Conservation (phyloP, 805 yeast species). For the Saturnispora mendoncae region DNA sequence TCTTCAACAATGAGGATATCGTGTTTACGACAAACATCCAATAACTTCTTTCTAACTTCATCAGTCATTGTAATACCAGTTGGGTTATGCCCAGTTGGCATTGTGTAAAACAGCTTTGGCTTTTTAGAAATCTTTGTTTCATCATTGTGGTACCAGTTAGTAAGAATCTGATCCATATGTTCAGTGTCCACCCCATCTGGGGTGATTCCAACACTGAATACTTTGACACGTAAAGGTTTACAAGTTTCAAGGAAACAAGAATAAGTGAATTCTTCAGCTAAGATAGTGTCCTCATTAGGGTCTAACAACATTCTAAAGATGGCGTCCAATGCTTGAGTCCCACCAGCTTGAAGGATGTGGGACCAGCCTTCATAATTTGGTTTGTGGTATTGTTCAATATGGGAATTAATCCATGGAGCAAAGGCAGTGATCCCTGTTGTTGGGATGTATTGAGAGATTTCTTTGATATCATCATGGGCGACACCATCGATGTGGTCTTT, state of each 20-base stretch:
- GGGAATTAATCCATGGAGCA: constrained; percentile 33
- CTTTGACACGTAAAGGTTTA: constrained; percentile 56
- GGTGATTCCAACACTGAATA: constrained; percentile 73
- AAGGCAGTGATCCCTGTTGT: constrained; percentile 41
- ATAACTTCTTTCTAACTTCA: constrained; percentile 49
- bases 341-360: constrained; percentile 63
- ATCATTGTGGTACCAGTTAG: constrained; percentile 55
- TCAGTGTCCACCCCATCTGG: constrained; percentile 70
- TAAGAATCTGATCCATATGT: constrained; percentile 50
- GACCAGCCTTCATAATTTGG: constrained; percentile 59
- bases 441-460: constrained; percentile 43
- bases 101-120: constrained; percentile 58
- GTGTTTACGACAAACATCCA: constrained; percentile 54
- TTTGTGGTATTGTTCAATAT: constrained; percentile 35
- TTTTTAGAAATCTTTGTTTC: constrained; percentile 26
- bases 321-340: constrained; percentile 87
- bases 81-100: constrained; percentile 82
- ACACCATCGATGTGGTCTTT: constrained; percentile 21
- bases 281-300: constrained; percentile 65
- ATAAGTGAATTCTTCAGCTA: constrained; percentile 77
- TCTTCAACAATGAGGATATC: constrained; percentile 71
- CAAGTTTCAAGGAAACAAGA: constrained; percentile 81
- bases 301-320: constrained; percentile 66
- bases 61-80: constrained; percentile 59
- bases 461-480: constrained; percentile 28